A percentile compares a stretch with the other conserved stretches of the same genome.
Evolutionary conservation across 345 rosid genomes (phyloP).

Genomic region (Hevea brasiliensis): DNA sequence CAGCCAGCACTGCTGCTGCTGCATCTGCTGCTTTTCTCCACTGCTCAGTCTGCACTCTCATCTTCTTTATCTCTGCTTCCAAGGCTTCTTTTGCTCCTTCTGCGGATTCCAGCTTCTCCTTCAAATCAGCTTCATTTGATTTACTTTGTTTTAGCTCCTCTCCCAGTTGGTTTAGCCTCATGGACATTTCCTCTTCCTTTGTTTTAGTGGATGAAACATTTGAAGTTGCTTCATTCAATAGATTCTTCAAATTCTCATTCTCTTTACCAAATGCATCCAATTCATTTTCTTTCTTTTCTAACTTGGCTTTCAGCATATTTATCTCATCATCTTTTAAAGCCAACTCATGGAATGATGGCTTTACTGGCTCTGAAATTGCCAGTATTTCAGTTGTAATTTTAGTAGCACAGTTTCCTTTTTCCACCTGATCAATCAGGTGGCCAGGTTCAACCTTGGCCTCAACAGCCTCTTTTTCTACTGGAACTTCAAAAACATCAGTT

Average conservation of each 20-base stretch:
- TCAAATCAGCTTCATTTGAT: constrained; percentile 41
- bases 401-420: constrained; percentile 16
- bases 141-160: constrained; percentile 65
- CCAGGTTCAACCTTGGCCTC: constrained; percentile 19
- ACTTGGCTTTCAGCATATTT: constrained; percentile 46
- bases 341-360: constrained; percentile 30
- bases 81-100: constrained; percentile 58
- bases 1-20: constrained; percentile 83
- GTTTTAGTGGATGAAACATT: constrained; percentile 38
- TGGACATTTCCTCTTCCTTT: constrained; percentile 50
- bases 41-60: constrained; percentile 90
- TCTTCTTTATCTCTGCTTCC: constrained; percentile 81
- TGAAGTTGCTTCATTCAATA: constrained; percentile 45
- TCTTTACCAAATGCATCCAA: constrained; percentile 43
- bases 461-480: constrained; percentile 43
- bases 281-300: constrained; percentile 66
- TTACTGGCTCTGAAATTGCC: constrained; percentile 31
- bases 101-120: constrained; percentile 50
- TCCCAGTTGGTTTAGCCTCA: constrained; percentile 44
- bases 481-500: constrained; percentile 76
- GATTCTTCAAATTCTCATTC: constrained; percentile 57
- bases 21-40: constrained; percentile 98
- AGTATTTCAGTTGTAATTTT: constrained; percentile 21
- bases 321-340: constrained; percentile 56
- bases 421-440: not conserved